A percentile compares a stretch with the other conserved stretches of the same genome.
Conservation (phyloP, 805 yeast species). For the Candida dajiaensis region DNA sequence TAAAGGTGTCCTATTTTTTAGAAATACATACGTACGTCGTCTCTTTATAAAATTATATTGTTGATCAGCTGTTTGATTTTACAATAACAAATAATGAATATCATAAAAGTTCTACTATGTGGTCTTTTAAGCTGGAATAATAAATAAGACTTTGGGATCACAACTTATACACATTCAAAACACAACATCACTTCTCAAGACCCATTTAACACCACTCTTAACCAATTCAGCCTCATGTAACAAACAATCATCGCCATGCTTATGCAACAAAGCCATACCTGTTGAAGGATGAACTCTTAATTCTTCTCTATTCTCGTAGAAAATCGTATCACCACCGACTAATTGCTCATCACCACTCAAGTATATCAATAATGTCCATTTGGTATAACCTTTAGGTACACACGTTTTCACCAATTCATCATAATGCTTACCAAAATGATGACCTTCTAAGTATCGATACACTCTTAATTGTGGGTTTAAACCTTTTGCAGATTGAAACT, state of each 20-base stretch:
- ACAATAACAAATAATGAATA: too few relatives aligned
- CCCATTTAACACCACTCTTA: slow-evolving; percentile 52
- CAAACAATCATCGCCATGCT: slow-evolving; percentile 62
- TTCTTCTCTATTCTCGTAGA: slow-evolving; percentile 30
- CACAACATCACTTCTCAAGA: slow-evolving; percentile 52
- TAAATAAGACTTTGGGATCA: not conserved
- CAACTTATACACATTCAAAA: slow-evolving; percentile 14
- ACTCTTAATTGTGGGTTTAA: slow-evolving; percentile 51
- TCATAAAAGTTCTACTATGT: not conserved
- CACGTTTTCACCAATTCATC: slow-evolving; percentile 46
- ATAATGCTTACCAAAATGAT: slow-evolving; percentile 54
- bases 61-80: too few relatives aligned
- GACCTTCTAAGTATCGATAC: slow-evolving; percentile 50
- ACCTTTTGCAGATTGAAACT: slow-evolving; percentile 37
- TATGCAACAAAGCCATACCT: slow-evolving; percentile 57
- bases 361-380: slow-evolving; percentile 56
- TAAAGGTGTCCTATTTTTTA: too few relatives aligned
- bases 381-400: slow-evolving; percentile 34
- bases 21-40: too few relatives aligned
- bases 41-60: too few relatives aligned
- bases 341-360: slow-evolving; percentile 52
- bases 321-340: slow-evolving; percentile 55
- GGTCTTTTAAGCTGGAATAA: too few relatives aligned
- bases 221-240: slow-evolving; percentile 54
- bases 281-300: slow-evolving; percentile 39